Conservation (phyloP, 441 rosid species). For the Jatropha podagrica region DNA sequence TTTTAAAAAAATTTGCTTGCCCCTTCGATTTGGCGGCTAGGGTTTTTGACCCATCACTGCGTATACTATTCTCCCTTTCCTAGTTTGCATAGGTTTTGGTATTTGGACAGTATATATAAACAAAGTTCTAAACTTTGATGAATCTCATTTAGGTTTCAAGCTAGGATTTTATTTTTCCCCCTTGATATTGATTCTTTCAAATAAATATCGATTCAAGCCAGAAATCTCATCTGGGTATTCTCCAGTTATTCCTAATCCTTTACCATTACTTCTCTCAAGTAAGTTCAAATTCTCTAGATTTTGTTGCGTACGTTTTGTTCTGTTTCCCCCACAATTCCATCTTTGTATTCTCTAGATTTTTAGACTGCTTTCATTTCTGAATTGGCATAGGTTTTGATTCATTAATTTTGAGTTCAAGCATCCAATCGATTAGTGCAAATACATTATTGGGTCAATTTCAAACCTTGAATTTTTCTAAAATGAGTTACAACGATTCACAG, state of each 20-base stretch:
- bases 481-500: constrained; percentile 62
- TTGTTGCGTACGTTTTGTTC: background rate
- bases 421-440: background rate
- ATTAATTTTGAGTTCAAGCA: background rate
- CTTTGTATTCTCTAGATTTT: background rate
- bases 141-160: background rate
- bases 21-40: constrained; percentile 45
- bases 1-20: background rate
- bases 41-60: constrained; percentile 30
- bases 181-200: background rate
- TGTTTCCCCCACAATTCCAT: background rate
- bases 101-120: background rate
- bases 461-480: constrained; percentile 22
- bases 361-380: constrained; percentile 11
- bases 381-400: constrained; percentile 11
- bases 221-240: constrained; percentile 11
- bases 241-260: background rate
- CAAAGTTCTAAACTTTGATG: constrained; percentile 12
- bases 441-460: constrained; percentile 9
- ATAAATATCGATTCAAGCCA: background rate
- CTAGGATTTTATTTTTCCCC: background rate
- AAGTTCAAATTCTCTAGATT: constrained; percentile 16
- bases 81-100: background rate
- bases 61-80: background rate
- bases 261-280: constrained; percentile 22